A percentile compares a stretch with the other conserved stretches of the same genome.
Conservation (phyloP, 352 stramenopile species). For the Globisporangium emineosum region DNA sequence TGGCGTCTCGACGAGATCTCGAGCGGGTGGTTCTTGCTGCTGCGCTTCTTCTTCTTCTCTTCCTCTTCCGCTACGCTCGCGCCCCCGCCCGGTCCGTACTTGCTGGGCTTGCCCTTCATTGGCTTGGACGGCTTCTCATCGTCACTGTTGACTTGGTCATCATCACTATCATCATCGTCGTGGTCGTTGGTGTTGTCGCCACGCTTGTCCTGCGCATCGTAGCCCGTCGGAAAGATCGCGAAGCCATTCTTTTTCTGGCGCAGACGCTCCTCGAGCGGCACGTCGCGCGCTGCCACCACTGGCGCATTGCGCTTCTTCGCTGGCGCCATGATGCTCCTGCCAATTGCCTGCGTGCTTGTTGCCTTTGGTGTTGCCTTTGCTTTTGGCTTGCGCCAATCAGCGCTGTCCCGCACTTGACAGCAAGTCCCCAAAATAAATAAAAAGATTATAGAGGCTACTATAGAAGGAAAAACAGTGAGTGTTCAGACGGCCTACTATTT, state of each 20-base stretch:
- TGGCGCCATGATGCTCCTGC: slow-evolving; percentile 6
- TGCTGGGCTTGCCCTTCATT: slow-evolving; percentile 15
- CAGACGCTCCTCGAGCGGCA: slow-evolving; percentile 77
- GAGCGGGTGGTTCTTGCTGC: slow-evolving; percentile 87
- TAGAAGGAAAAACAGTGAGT: background rate
- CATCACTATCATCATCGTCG: background rate
- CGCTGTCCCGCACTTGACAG: slow-evolving; percentile 2
- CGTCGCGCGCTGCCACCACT: slow-evolving; percentile 34
- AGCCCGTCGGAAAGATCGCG: slow-evolving; percentile 23
- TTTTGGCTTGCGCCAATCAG: slow-evolving; percentile 9
- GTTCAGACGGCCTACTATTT: background rate
- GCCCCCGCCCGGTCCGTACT: slow-evolving; percentile 13
- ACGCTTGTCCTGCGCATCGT: background rate
- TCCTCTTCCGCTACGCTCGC: slow-evolving; percentile 4
- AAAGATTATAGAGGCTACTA: background rate
- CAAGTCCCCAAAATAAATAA: background rate
- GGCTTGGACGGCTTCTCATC: slow-evolving; percentile 16
- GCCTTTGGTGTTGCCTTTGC: background rate
- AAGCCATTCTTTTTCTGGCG: slow-evolving; percentile 79
- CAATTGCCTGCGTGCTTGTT: background rate
- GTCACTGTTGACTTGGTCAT: background rate
- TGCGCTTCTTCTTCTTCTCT: slow-evolving; percentile 27
- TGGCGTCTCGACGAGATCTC: slow-evolving; percentile 84
- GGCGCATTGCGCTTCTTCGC: slow-evolving; percentile 13
- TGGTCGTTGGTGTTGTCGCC: background rate